Evolutionary conservation across 139 green algal genomes (phyloP), one percentile per base, ranked within the genome.

Genomic region (Chlorella sp.): DNA sequence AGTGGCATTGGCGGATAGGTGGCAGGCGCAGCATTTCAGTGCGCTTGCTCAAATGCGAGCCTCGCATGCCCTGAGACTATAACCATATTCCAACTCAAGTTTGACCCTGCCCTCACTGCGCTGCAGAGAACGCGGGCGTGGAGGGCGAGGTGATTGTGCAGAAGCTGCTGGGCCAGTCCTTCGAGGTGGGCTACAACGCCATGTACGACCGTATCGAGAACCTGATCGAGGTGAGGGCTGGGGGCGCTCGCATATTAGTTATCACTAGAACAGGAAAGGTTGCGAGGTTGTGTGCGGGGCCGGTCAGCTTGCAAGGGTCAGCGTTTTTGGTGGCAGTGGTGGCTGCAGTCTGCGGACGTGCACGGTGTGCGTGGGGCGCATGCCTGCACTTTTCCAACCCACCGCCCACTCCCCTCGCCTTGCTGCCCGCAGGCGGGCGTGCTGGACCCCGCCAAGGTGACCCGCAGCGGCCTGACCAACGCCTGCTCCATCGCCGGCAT

Each of bases 401-500:
- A n/a, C n/a, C n/a, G n/a, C n/a, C n/a, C n/a, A n/a, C n/a, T n/a
- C n/a, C n/a, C n/a, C n/a, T n/a, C n/a, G 40, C 58, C 46, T 32
- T 43, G 36, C 3, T 44, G 16, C 70, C 51, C 56, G 51, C 51
- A 60, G 51, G 51, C 51, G 51, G 51, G 51, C 51, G 51, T 60
- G 51, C 51, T 60, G 51, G 51, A 60, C 51, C 51, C 51, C 16
- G 51, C 51, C 51, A 60, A 78, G 72, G 93, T 98, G 34, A 99
- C 97, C 34, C 93, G 96, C 81, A 96, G 92, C 85, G 97, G 92
- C 68, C 90, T 99, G 44, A 90, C 92, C 68, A 99, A 99, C 88
- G 89, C 94, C 20, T 95, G 92, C 81, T 97, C 94, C 82, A 98
- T 99, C 84, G 97, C 97, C 44, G 97, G 96, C 84, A 99, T 99